phyloP scores from a whole-genome alignment of 106 monocot genomes.

The Allium sativum region DNA sequence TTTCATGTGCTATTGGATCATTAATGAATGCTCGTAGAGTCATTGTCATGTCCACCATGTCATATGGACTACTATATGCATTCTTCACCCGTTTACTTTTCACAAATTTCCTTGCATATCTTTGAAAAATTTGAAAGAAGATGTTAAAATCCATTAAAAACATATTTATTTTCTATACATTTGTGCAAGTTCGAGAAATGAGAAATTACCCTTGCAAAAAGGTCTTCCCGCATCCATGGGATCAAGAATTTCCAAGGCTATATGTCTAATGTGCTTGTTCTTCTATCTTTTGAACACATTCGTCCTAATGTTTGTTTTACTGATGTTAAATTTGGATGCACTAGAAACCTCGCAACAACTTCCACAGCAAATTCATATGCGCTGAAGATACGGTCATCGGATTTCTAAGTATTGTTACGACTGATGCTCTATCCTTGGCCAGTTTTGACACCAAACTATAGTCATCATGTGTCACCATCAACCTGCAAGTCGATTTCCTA shows the following conservation, averaged over 20 bases:
- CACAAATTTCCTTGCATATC: slow-evolving; percentile 45
- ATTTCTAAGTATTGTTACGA: slow-evolving; percentile 79
- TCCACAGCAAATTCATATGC: slow-evolving; percentile 91
- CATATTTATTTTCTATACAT: not conserved
- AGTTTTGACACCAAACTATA: slow-evolving; percentile 81
- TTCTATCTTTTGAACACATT: slow-evolving; percentile 40
- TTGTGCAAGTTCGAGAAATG: not conserved
- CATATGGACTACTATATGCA: slow-evolving; percentile 36
- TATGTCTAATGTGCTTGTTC: slow-evolving; percentile 84
- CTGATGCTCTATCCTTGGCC: slow-evolving; percentile 57
- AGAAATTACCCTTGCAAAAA: slow-evolving; percentile 58
- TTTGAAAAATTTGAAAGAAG: slow-evolving; percentile 23
- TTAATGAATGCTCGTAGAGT: slow-evolving; percentile 63
- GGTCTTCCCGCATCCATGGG: slow-evolving; percentile 95
- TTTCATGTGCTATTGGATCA: slow-evolving; percentile 84
- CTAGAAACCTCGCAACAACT: slow-evolving; percentile 94
- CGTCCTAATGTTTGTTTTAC: slow-evolving; percentile 51
- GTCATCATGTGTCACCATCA: slow-evolving; percentile 88
- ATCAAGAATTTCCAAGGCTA: slow-evolving; percentile 99
- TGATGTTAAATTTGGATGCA: slow-evolving; percentile 92
- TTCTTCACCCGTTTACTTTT: slow-evolving; percentile 9
- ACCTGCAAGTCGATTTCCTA: slow-evolving; percentile 73
- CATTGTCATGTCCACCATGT: slow-evolving; percentile 71
- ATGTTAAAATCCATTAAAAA: slow-evolving; percentile 9
- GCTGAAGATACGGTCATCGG: slow-evolving; percentile 93